Conservation (phyloP, 2,329 filamentous ascomycete genomes). For the Hirsutella minnesotensis region DNA sequence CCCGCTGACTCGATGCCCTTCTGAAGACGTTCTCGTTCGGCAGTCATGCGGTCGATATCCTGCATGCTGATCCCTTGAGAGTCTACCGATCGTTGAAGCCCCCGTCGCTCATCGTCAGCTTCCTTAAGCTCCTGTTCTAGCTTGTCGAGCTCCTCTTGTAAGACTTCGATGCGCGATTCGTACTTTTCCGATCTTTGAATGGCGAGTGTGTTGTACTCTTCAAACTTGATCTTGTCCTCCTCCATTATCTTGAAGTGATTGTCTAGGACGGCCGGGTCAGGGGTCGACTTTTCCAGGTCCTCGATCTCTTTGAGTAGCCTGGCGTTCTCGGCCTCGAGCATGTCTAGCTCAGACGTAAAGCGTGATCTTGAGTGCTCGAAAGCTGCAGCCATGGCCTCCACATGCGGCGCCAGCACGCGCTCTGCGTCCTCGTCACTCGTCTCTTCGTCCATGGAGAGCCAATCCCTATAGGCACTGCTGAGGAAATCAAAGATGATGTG, state of each 20-base stretch:
- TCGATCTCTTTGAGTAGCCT: slow-evolving; percentile 76
- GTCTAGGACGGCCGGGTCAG: slow-evolving; percentile 73
- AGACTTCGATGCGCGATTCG: slow-evolving; percentile 62
- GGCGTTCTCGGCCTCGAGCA: slow-evolving; percentile 77
- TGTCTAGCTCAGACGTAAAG: slow-evolving; percentile 72
- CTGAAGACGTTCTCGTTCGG: slow-evolving; percentile 86
- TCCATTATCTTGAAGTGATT: slow-evolving; percentile 88
- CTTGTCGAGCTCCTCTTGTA: slow-evolving; percentile 81
- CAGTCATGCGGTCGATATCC: slow-evolving; percentile 98
- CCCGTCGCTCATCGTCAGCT: slow-evolving; percentile 69
- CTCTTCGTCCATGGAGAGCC: slow-evolving; percentile 86
- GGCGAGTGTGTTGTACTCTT: slow-evolving; percentile 82
- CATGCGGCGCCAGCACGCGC: slow-evolving; percentile 66
- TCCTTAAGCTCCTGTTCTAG: slow-evolving; percentile 62
- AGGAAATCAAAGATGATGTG: slow-evolving; percentile 92
- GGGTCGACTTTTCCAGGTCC: slow-evolving; percentile 75
- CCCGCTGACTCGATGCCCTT: slow-evolving; percentile 71
- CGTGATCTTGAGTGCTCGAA: slow-evolving; percentile 79
- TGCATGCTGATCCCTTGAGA: slow-evolving; percentile 90
- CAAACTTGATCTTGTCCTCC: slow-evolving; percentile 89
- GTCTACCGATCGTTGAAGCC: slow-evolving; percentile 77
- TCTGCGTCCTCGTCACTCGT: slow-evolving; percentile 76
- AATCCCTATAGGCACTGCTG: slow-evolving; percentile 81
- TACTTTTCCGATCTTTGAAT: slow-evolving; percentile 82
- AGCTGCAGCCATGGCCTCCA: slow-evolving; percentile 75